Evolutionary conservation across 2,329 filamentous ascomycete genomes (phyloP).

Genomic region (Arthrinium puccinioides): DNA sequence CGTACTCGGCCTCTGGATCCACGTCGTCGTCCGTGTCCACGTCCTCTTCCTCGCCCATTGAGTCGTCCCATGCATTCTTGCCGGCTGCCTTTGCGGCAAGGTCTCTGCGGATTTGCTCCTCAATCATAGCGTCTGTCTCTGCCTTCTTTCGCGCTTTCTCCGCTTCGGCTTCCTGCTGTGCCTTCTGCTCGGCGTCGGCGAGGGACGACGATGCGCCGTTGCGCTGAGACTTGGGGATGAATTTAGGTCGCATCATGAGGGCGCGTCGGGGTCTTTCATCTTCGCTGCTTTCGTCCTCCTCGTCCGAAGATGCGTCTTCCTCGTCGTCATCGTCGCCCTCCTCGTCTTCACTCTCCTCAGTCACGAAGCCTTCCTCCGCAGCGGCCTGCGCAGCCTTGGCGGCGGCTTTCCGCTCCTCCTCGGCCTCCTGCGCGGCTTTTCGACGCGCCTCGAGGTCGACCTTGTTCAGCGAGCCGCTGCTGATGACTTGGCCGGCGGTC

Average conservation of each 20-base stretch:
- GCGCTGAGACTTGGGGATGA: conserved; percentile 53
- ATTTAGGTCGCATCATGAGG: conserved; percentile 56
- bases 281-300: conserved; percentile 37
- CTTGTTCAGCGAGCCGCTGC: conserved; percentile 37
- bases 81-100: conserved; percentile 65
- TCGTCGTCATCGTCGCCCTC: conserved; percentile 19
- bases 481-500: conserved; percentile 50
- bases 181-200: conserved; percentile 25
- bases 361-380: conserved; percentile 57
- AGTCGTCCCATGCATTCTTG: conserved; percentile 82
- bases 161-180: conserved; percentile 37
- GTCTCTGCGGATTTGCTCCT: conserved; percentile 81
- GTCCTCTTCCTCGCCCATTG: conserved; percentile 60
- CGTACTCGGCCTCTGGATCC: conserved; percentile 81
- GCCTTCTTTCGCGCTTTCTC: conserved; percentile 61
- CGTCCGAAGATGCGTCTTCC: conserved; percentile 23
- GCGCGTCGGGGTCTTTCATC: conserved; percentile 51
- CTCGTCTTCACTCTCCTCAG: conserved; percentile 39
- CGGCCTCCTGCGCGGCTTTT: conserved; percentile 37
- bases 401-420: conserved; percentile 38
- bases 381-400: conserved; percentile 44
- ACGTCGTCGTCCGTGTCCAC: conserved; percentile 85
- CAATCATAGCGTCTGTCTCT: conserved; percentile 70
- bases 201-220: conserved; percentile 21
- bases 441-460: conserved; percentile 43